Evolutionary conservation across 371 early-diverging fungal genomes (phyloP), one percentile per base, ranked within the genome.

Genomic region (Dichotomocladium elegans): DNA sequence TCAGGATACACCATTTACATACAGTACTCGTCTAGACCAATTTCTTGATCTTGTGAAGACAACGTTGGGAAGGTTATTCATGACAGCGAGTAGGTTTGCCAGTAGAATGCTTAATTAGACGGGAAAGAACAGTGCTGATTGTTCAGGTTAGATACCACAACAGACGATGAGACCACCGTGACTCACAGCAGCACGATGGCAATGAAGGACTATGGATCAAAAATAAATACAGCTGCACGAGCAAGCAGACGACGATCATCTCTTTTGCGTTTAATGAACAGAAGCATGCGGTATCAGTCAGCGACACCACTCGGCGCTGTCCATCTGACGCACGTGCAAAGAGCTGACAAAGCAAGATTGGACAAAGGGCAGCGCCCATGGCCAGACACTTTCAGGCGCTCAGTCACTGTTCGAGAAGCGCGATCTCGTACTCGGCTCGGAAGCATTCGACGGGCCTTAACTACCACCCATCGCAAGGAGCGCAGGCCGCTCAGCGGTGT

Each of bases 41-140:
- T 93, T 90, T 56, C 82, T 87, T 19, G 90, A 89, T 61, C 69
- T 92, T 27, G 72, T 94, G 57, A 72, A 85, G 3, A 84, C 89
- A 28, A 90, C 92, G 14, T 73, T 93, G 47, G 76, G 81, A 50
- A 74, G 92, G 11, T 74, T 37, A 9, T 37, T 17, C 9, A 15
- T n/a, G n/a, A n/a, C n/a, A n/a, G n/a, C n/a, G n/a, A n/a, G n/a
- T n/a, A n/a, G n/a, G n/a, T n/a, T n/a, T n/a, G n/a, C n/a, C n/a
- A n/a, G n/a, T n/a, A n/a, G n/a, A n/a, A n/a, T n/a, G n/a, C n/a
- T n/a, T n/a, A n/a, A n/a, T n/a, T n/a, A n/a, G n/a, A n/a, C n/a
- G n/a, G n/a, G n/a, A n/a, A n/a, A 37, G 37, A 7, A 9, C 37
- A 37, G n/a, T 37, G n/a, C n/a, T 12, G 12, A 33, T 33, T 33